Conservation (phyloP, 108 stramenopile genomes). For the Cyclotella kingstonii region DNA sequence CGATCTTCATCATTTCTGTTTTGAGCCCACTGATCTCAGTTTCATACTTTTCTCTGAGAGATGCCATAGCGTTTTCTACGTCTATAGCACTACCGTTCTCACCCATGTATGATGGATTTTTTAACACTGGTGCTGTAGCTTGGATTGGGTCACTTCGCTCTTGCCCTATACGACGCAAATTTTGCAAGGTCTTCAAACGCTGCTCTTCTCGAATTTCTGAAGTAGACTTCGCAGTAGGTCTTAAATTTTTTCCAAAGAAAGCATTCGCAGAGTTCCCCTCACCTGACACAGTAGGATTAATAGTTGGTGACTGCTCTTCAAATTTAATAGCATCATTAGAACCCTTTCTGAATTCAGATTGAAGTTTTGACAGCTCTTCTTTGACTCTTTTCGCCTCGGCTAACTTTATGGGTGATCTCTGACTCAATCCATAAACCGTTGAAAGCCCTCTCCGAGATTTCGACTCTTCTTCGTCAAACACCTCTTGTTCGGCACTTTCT, state of each 20-base stretch:
- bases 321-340: no score
- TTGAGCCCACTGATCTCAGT: constrained; percentile 23
- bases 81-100: background rate
- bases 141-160: background rate
- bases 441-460: constrained; percentile 18
- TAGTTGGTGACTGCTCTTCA: no score
- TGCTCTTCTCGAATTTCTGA: constrained; percentile 41
- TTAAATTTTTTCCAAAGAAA: constrained; percentile 5
- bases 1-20: constrained; percentile 13
- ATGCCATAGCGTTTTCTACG: background rate
- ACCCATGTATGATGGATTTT: no score
- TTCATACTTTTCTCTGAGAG: constrained; percentile 16
- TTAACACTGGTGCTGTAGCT: no score
- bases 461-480: constrained; percentile 4
- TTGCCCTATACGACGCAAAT: no score
- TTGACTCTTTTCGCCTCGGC: constrained; percentile 29
- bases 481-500: background rate
- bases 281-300: background rate
- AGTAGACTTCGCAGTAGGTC: constrained; percentile 15
- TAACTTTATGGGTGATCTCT: constrained; percentile 14
- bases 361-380: constrained; percentile 19
- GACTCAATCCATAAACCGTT: constrained; percentile 25
- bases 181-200: constrained; percentile 22
- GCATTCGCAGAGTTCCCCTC: no score
- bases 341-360: no score